Evolutionary conservation across 2,329 filamentous ascomycete genomes (phyloP).

Genomic region (Mollisia scopiformis): DNA sequence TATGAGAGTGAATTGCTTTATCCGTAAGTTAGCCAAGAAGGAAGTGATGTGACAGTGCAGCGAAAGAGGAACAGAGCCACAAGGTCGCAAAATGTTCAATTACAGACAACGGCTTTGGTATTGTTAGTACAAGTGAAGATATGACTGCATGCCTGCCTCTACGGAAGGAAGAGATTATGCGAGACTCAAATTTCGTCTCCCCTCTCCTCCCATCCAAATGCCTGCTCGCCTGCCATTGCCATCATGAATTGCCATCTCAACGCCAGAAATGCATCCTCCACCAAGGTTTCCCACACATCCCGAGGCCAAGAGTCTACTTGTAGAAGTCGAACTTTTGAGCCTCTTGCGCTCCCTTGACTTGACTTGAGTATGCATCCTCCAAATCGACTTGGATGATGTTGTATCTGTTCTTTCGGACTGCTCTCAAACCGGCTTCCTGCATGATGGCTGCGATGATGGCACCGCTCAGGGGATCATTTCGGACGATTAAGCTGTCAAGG

Average conservation of each 20-base stretch:
- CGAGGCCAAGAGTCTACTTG: slow-evolving; percentile 55
- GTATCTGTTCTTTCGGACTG: slow-evolving; percentile 96
- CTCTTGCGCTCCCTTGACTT: slow-evolving; percentile 84
- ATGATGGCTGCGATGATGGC: slow-evolving; percentile 98
- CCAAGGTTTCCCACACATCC: background rate
- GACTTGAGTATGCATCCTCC: slow-evolving; percentile 95
- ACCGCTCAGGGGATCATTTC: slow-evolving; percentile 93
- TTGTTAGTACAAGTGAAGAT: slow-evolving; percentile 18
- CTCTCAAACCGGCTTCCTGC: slow-evolving; percentile 95
- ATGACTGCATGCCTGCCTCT: background rate
- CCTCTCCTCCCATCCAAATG: background rate
- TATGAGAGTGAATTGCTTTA: too few relatives aligned
- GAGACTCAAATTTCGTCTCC: background rate
- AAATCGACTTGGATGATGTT: slow-evolving; percentile 98
- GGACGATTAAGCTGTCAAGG: slow-evolving; percentile 91
- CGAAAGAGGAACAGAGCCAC: too few relatives aligned
- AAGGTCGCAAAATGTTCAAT: slow-evolving; percentile 14
- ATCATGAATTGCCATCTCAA: slow-evolving; percentile 5
- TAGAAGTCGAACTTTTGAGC: slow-evolving; percentile 86
- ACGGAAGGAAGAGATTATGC: background rate
- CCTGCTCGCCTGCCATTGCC: background rate
- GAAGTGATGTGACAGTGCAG: too few relatives aligned
- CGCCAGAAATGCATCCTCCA: slow-evolving; percentile 3
- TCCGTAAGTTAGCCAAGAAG: too few relatives aligned
- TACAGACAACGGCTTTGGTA: slow-evolving; percentile 19